Conservation (phyloP, 768 basidiomycete genomes). For the Cubamyces sp. region DNA sequence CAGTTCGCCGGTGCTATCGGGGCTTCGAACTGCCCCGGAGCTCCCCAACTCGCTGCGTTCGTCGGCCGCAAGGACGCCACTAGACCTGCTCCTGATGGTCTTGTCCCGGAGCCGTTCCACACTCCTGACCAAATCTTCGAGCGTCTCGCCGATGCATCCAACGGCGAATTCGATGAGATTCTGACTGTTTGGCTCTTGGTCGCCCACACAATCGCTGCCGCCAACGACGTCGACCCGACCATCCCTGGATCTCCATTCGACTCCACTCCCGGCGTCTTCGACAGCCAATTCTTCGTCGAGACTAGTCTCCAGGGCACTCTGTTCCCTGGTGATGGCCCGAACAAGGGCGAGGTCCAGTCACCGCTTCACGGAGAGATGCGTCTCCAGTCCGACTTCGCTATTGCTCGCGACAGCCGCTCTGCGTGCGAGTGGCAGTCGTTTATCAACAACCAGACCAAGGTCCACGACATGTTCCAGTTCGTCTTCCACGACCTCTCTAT, state of each 20-base stretch:
- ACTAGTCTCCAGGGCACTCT: slow-evolving; percentile 30
- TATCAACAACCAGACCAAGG: slow-evolving; percentile 26
- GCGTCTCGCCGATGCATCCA: slow-evolving; percentile 30
- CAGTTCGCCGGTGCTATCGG: slow-evolving; percentile 26
- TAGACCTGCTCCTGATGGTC: slow-evolving; percentile 28
- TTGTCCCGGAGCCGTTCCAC: slow-evolving; percentile 33
- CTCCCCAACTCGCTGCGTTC: slow-evolving; percentile 43
- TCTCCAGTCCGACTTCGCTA: slow-evolving; percentile 37
- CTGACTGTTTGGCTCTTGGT: slow-evolving; percentile 27
- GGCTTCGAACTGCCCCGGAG: slow-evolving; percentile 36
- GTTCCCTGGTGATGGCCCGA: slow-evolving; percentile 35
- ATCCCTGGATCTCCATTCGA: slow-evolving; percentile 35
- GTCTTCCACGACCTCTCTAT: slow-evolving; percentile 16
- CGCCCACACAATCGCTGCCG: slow-evolving; percentile 32
- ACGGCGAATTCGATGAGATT: slow-evolving; percentile 29
- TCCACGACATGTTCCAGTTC: slow-evolving; percentile 20
- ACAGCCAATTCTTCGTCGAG: slow-evolving; percentile 37
- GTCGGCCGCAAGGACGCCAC: slow-evolving; percentile 34
- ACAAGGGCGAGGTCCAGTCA: slow-evolving; percentile 37
- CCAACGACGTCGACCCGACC: slow-evolving; percentile 33
- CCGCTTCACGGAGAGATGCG: slow-evolving; percentile 40
- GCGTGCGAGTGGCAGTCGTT: slow-evolving; percentile 41
- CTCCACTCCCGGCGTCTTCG: slow-evolving; percentile 35
- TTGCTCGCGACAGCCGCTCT: slow-evolving; percentile 39
- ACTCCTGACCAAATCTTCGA: slow-evolving; percentile 29